Percentiles rank a stretch among this genome's conserved stretches.
Conservation (phyloP, 2,329 filamentous ascomycete genomes). For the Diaporthe sp. region DNA sequence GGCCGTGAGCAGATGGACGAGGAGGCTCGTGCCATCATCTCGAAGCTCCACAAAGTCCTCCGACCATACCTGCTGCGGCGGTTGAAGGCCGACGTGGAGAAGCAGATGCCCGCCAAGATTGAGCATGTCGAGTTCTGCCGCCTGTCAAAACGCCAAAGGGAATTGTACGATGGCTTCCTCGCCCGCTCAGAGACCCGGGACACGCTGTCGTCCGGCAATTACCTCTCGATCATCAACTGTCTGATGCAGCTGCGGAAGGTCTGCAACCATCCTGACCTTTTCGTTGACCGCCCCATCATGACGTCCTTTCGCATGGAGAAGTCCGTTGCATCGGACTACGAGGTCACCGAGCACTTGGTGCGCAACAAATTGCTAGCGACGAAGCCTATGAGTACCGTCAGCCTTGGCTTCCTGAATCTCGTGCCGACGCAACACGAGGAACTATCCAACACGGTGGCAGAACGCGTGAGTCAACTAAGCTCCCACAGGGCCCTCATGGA, state of each 20-base stretch:
- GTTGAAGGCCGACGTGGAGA: conserved; percentile 96
- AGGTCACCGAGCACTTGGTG: conserved; percentile 79
- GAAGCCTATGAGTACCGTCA: conserved; percentile 74
- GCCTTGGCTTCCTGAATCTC: conserved; percentile 84
- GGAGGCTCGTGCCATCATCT: conserved; percentile 91
- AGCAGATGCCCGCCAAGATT: conserved; percentile 98
- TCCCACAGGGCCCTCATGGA: conserved; percentile 78
- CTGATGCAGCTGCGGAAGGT: conserved; percentile 98
- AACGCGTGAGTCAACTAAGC: conserved; percentile 75
- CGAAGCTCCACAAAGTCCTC: conserved; percentile 93
- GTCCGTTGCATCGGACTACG: conserved; percentile 82
- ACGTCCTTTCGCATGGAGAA: conserved; percentile 94
- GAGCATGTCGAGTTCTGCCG: conserved; percentile 97
- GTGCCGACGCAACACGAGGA: conserved; percentile 79
- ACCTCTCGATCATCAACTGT: conserved; percentile 98
- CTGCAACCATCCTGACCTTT: conserved; percentile 97
- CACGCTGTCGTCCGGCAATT: conserved; percentile 92
- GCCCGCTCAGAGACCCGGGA: conserved; percentile 90
- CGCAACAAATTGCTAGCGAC: conserved; percentile 75
- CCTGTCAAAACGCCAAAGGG: conserved; percentile 93
- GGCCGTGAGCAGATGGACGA: conserved; percentile 95
- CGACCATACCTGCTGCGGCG: conserved; percentile 92
- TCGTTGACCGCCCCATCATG: conserved; percentile 95
- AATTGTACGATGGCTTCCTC: conserved; percentile 97
- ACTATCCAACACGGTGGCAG: conserved; percentile 67